Conservation (phyloP, 202 grass and related monocot genomes). For the Carex sylvatica region DNA sequence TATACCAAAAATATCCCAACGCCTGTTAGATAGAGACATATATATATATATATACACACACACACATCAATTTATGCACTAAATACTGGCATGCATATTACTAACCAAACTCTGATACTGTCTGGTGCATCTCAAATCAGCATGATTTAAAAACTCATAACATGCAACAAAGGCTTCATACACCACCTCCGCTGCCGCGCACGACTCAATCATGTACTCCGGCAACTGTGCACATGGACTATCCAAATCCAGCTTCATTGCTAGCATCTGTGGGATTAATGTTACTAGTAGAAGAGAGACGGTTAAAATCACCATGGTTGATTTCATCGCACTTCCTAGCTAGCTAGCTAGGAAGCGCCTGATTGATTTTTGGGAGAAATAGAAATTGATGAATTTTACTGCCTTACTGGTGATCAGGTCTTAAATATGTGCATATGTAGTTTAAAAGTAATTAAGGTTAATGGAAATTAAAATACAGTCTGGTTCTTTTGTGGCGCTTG, state of each 20-base stretch:
- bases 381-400: background rate
- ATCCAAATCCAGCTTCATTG: background rate
- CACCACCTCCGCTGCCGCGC: background rate
- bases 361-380: background rate
- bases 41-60: background rate
- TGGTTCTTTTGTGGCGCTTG: background rate
- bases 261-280: conserved; percentile 5
- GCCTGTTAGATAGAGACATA: background rate
- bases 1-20: background rate
- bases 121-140: background rate
- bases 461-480: background rate
- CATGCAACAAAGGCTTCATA: conserved; percentile 21
- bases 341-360: background rate
- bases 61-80: background rate
- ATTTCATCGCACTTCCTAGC: background rate
- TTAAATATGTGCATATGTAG: background rate
- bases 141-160: conserved; percentile 6
- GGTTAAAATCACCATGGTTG: conserved; percentile 3
- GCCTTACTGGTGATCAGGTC: no score
- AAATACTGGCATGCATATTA: background rate
- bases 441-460: background rate
- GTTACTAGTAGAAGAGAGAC: background rate
- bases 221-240: background rate
- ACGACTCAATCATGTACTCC: conserved; percentile 4
- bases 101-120: background rate